phyloP scores from a whole-genome alignment of 1,284 basidiomycete species.

The Schizophyllum amplum region DNA sequence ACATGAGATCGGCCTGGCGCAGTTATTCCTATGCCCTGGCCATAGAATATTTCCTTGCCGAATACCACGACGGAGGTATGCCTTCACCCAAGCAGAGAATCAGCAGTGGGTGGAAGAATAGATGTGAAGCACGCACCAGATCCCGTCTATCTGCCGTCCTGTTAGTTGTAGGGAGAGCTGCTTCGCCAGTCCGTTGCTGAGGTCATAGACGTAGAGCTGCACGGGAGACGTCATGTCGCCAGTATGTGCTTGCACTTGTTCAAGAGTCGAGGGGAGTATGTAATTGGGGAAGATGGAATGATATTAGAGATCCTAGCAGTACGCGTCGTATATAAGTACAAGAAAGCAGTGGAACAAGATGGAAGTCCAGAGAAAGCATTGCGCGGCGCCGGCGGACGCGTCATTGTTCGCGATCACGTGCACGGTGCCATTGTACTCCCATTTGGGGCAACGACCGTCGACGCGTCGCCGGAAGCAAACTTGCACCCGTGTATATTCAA shows the following conservation, averaged over 20 bases:
- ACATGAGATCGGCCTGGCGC: conserved; percentile 75
- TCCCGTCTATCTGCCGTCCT: conserved; percentile 81
- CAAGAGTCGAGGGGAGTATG: neutral
- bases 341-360: neutral
- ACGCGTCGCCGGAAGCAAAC: neutral
- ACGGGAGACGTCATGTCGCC: conserved; percentile 29
- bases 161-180: conserved; percentile 71
- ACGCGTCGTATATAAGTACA: neutral
- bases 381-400: no score
- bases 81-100: no score
- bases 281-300: neutral
- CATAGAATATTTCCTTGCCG: conserved; percentile 83
- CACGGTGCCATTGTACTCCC: no score
- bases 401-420: neutral
- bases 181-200: conserved; percentile 77
- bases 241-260: neutral
- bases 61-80: conserved; percentile 88
- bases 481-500: no score
- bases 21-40: conserved; percentile 69
- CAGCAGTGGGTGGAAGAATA: neutral
- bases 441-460: no score
- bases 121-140: conserved; percentile 77
- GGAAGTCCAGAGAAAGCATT: neutral
- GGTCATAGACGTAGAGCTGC: conserved; percentile 85
- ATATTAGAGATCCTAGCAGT: no score